phyloP scores from a whole-genome alignment of 2,329 filamentous ascomycete genomes.

The Alternaria arborescens region DNA sequence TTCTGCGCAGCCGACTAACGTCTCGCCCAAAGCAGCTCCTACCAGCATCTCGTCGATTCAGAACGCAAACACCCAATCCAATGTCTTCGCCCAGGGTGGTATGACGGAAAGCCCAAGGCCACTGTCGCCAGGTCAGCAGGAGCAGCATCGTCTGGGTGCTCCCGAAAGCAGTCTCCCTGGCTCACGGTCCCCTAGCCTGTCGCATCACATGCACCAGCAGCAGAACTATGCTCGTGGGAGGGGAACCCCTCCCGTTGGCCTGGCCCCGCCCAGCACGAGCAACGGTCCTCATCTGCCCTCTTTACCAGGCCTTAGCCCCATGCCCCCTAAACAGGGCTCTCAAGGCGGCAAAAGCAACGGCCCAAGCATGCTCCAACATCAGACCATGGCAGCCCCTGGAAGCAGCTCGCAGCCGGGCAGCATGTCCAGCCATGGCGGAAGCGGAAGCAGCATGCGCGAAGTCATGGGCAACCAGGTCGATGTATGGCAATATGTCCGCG shows the following conservation, averaged over 20 bases:
- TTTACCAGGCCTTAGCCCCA: conserved; percentile 52
- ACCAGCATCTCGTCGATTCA: conserved; percentile 50
- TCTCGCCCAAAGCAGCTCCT: conserved; percentile 49
- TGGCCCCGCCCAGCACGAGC: conserved; percentile 54
- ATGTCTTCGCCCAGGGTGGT: conserved; percentile 74
- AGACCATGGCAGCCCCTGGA: conserved; percentile 46
- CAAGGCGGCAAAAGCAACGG: conserved; percentile 43
- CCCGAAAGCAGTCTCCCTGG: conserved; percentile 58
- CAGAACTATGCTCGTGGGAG: conserved; percentile 66
- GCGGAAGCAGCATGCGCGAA: conserved; percentile 70
- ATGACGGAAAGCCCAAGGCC: conserved; percentile 91
- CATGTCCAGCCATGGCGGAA: conserved; percentile 64
- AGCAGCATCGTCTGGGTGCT: conserved; percentile 64
- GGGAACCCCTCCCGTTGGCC: conserved; percentile 61
- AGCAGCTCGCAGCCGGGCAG: conserved; percentile 60
- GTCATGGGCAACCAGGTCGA: conserved; percentile 67
- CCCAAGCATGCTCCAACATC: conserved; percentile 54
- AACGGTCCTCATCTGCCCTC: conserved; percentile 54
- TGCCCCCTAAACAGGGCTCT: conserved; percentile 44
- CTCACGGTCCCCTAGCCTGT: conserved; percentile 72
- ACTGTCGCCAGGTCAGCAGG: conserved; percentile 71
- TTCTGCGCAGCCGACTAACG: conserved; percentile 50
- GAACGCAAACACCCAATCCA: conserved; percentile 47
- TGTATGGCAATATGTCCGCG: conserved; percentile 76
- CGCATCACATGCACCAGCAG: conserved; percentile 71